Evolutionary conservation across 495 filamentous ascomycete genomes (phyloP), one percentile per base, ranked within the genome.

Genomic region (Lentithecium fluviatile): DNA sequence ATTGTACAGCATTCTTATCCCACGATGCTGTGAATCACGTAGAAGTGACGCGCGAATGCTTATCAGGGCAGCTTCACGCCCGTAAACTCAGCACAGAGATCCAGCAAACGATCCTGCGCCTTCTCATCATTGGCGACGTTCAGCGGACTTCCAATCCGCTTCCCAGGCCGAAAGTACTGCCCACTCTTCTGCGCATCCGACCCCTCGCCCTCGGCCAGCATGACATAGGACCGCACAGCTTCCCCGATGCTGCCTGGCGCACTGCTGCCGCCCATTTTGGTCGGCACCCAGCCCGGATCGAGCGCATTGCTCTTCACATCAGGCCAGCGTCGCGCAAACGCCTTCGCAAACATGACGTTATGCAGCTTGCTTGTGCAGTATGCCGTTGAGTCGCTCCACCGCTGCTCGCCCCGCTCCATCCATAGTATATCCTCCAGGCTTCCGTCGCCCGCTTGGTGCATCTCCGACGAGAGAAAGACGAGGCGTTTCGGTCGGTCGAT

Each of bases 241-340:
- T 15, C 17, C 24, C 54, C 21, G 6, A 37, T 19, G 26, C 40
- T 26, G 8, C 79, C 74, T 2, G 77, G 65, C 0, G 83, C 83
- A 51, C 69, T 72, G 13, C 56, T 53, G 0, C 83, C 82, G 10
- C 83, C 83, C 82, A 86, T 81, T 69, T 82, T 80, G 8, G 83
- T 87, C 58, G 78, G 71, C 42, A 86, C 82, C 84, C 83, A 86
- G 2, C 84, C 84, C 6, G 84, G 84, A 69, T 82, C 78, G 65
- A 85, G 74, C 4, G 76, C 74, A 21, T 81, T 75, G 0, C 79
- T 77, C 45, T 78, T 70, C 2, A 81, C 74, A 2, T 79, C 76
- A 5, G 73, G 70, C 74, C 80, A 81, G 1, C 73, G 70, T 4
- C 79, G 66, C 1, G 81, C 75, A 61, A 84, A 80, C 10, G 76